phyloP scores from a whole-genome alignment of 495 filamentous ascomycete species.

The Podospora appendiculata region DNA sequence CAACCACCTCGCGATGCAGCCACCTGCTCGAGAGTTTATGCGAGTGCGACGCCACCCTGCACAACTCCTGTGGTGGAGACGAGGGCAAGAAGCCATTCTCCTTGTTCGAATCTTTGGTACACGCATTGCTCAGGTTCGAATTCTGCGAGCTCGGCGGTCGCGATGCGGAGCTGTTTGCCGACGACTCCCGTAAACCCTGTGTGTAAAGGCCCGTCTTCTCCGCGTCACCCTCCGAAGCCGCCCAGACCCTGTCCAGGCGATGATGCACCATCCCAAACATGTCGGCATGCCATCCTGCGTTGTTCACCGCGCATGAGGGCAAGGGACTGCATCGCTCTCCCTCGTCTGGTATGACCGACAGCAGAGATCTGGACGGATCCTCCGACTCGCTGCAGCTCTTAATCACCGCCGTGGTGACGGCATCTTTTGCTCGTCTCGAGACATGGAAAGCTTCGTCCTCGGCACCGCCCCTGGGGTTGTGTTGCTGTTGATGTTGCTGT shows the following conservation, averaged over 20 bases:
- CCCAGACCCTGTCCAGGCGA: neutral
- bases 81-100: conserved; percentile 10
- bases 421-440: neutral
- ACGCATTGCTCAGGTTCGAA: conserved; percentile 9
- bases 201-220: neutral
- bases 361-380: conserved; percentile 7
- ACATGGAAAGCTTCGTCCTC: conserved; percentile 4
- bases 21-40: conserved; percentile 19
- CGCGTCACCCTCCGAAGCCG: neutral
- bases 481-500: neutral
- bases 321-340: conserved; percentile 14
- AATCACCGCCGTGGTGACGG: no score
- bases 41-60: conserved; percentile 2
- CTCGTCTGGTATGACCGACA: conserved; percentile 34
- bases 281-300: neutral
- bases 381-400: neutral
- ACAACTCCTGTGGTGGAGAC: conserved; percentile 13
- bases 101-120: conserved; percentile 18
- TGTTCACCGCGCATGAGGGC: no score
- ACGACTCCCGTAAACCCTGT: conserved; percentile 3
- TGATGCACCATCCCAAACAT: conserved; percentile 4
- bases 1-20: conserved; percentile 30
- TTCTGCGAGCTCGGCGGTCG: conserved; percentile 7
- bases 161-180: conserved; percentile 6
- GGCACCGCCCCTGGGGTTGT: neutral